Percentiles rank a stretch among this genome's conserved stretches.
These are phyloP conservation scores for Leishmania tarentolae DNA, from an alignment of 208 protist genomes.

Conservation along the genomic window DNA sequence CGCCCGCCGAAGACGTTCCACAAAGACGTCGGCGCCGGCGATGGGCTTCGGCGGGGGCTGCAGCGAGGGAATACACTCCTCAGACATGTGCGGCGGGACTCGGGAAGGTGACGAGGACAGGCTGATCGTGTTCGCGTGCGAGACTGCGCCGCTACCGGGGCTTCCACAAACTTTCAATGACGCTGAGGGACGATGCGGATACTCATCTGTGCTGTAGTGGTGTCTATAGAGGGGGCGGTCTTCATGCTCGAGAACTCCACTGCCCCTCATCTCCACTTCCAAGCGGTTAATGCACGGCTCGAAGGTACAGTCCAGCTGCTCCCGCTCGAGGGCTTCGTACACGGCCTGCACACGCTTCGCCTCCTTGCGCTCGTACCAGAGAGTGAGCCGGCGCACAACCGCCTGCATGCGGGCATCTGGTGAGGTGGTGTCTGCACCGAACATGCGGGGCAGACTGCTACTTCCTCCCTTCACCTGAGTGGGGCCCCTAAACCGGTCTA, in stretches of 20 bases:
- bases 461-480: conserved; percentile 1
- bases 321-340: conserved; percentile 56
- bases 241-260: not conserved
- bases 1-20: conserved; percentile 45
- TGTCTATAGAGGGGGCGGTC: not conserved
- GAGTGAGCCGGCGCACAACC: conserved; percentile 43
- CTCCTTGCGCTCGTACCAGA: conserved; percentile 70
- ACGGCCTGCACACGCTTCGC: conserved; percentile 58
- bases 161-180: not conserved
- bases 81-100: not conserved
- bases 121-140: conserved; percentile 1
- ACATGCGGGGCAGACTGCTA: not conserved
- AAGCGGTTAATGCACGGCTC: conserved; percentile 32
- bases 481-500: not conserved
- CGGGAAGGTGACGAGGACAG: conserved; percentile 3
- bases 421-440: not conserved
- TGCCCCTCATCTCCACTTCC: conserved; percentile 7
- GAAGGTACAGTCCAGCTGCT: conserved; percentile 64
- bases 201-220: not conserved
- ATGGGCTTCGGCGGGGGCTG: conserved; percentile 23
- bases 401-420: conserved; percentile 11
- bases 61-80: conserved; percentile 19
- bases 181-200: not conserved
- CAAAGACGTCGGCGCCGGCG: conserved; percentile 43
- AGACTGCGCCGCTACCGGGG: not conserved